Percentiles rank a stretch among this genome's conserved stretches.
phyloP scores from a whole-genome alignment of 2,329 filamentous ascomycete genomes.

The Pseudogymnoascus sp. region DNA sequence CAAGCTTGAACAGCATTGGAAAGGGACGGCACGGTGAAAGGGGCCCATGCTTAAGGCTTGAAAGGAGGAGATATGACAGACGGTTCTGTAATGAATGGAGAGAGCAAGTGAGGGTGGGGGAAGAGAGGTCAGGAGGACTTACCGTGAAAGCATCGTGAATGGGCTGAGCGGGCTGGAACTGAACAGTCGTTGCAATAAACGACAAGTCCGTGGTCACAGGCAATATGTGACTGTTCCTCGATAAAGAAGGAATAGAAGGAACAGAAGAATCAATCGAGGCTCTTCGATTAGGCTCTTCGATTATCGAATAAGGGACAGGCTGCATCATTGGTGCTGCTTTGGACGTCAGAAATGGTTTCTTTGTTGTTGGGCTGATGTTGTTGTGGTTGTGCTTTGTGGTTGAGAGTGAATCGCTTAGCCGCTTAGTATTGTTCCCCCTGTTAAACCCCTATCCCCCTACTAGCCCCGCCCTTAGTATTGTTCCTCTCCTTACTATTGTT shows the following conservation, averaged over 20 bases:
- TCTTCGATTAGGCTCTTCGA: neutral
- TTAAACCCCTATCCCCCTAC: neutral
- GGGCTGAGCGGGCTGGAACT: neutral
- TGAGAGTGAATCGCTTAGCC: slow-evolving; percentile 3
- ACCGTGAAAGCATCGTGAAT: neutral
- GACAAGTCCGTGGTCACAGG: neutral
- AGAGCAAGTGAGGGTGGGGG: neutral
- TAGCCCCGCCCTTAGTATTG: neutral
- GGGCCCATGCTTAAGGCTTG: neutral
- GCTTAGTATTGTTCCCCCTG: slow-evolving; percentile 6
- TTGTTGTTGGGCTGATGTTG: neutral
- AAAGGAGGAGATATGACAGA: neutral
- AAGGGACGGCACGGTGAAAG: neutral
- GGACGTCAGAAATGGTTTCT: neutral
- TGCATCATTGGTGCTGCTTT: neutral
- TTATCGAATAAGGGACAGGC: neutral
- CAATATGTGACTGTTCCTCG: neutral
- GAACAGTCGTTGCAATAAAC: slow-evolving; percentile 1
- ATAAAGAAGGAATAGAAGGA: slow-evolving; percentile 1
- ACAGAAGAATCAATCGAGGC: neutral
- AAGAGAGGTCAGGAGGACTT: neutral
- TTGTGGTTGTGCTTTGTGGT: neutral
- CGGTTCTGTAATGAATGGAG: neutral
- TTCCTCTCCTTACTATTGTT: neutral
- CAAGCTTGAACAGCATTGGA: neutral